A percentile compares a stretch with the other conserved stretches of the same genome.
These are phyloP conservation scores for Lachancea kluyveri DNA, from an alignment of 805 yeast genomes.

Conservation along the genomic window DNA sequence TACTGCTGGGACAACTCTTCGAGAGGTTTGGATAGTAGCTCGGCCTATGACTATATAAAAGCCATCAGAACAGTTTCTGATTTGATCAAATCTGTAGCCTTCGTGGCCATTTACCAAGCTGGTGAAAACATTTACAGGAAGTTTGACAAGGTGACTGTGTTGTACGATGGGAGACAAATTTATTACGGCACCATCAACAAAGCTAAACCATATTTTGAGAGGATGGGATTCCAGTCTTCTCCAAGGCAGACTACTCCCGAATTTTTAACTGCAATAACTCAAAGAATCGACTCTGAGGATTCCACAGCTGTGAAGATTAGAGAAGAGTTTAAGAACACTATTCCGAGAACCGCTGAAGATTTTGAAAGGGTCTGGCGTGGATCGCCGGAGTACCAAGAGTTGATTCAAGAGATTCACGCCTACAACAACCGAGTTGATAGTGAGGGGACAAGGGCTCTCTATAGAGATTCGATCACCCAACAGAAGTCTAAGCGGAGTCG, in stretches of 20 bases:
- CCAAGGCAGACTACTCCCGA: constrained; percentile 59
- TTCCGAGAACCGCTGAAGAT: constrained; percentile 53
- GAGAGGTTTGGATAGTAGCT: constrained; percentile 71
- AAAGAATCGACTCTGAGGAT: no score
- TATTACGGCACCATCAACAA: constrained; percentile 45
- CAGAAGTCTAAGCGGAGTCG: constrained; percentile 24
- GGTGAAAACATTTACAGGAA: constrained; percentile 47
- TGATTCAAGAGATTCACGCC: constrained; percentile 41
- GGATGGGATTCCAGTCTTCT: constrained; percentile 52
- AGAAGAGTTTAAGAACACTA: constrained; percentile 42
- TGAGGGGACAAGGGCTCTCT: constrained; percentile 32
- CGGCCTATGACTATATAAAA: constrained; percentile 61
- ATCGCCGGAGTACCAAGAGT: constrained; percentile 34
- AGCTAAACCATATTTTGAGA: constrained; percentile 46
- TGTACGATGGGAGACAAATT: constrained; percentile 50
- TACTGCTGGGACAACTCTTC: constrained; percentile 72
- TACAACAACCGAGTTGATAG: constrained; percentile 18
- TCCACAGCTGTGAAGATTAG: constrained; percentile 38
- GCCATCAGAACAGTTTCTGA: constrained; percentile 52
- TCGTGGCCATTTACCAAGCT: constrained; percentile 60
- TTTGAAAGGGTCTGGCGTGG: constrained; percentile 41
- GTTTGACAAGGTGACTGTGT: constrained; percentile 48
- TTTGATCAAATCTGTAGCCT: constrained; percentile 43
- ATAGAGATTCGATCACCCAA: constrained; percentile 24
- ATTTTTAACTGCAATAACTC: constrained; percentile 52